These are phyloP conservation scores for Sindora glabra DNA, from an alignment of 306 rosid species.

Conservation along the genomic window DNA sequence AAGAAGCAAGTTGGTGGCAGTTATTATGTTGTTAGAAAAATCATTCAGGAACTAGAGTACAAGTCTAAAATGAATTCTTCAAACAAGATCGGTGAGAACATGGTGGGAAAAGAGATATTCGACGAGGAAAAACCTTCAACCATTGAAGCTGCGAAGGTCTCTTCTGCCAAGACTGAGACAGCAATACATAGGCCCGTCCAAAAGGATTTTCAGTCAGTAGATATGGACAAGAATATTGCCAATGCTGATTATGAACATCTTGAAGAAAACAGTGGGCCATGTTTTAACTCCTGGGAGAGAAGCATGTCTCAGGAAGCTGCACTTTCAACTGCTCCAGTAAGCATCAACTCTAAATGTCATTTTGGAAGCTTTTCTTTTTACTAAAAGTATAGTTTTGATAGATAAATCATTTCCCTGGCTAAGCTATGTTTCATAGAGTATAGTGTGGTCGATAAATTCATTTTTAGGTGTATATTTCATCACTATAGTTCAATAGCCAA, in stretches of 20 bases:
- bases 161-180: constrained; percentile 7
- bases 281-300: constrained; percentile 6
- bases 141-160: constrained; percentile 6
- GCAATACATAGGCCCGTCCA: constrained; percentile 11
- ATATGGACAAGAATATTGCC: background rate
- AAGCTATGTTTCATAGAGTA: no score
- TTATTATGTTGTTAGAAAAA: constrained; percentile 39
- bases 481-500: no score
- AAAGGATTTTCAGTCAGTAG: constrained; percentile 7
- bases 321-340: constrained; percentile 25
- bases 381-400: no score
- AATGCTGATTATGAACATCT: constrained; percentile 10
- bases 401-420: no score
- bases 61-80: constrained; percentile 21
- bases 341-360: constrained; percentile 4
- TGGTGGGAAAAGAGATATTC: constrained; percentile 1
- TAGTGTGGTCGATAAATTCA: no score
- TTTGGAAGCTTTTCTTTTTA: background rate
- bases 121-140: constrained; percentile 1
- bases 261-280: constrained; percentile 22
- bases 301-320: constrained; percentile 20
- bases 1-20: constrained; percentile 50
- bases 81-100: background rate
- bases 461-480: no score
- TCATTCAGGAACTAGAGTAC: constrained; percentile 48